phyloP scores from a whole-genome alignment of 2,329 filamentous ascomycete species.

The Malbranchea cinnamomea region DNA sequence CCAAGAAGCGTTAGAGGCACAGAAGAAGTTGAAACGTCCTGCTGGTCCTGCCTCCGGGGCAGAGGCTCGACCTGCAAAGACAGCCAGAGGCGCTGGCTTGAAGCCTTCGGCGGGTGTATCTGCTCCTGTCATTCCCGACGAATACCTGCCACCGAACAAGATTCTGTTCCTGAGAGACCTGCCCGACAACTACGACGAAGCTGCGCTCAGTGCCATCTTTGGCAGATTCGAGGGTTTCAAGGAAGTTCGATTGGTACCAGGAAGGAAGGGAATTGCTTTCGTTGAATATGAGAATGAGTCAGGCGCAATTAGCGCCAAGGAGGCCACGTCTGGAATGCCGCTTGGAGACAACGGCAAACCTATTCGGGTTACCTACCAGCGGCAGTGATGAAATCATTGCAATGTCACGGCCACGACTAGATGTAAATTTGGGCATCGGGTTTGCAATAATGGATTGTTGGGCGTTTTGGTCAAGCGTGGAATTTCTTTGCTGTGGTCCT shows the following conservation, averaged over 20 bases:
- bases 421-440: conserved; percentile 10
- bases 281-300: conserved; percentile 89
- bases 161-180: conserved; percentile 89
- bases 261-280: conserved; percentile 78
- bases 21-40: conserved; percentile 58
- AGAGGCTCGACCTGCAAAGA: conserved; percentile 48
- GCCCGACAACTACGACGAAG: conserved; percentile 71
- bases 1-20: conserved; percentile 60
- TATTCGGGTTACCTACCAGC: conserved; percentile 93
- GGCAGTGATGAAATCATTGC: conserved; percentile 43
- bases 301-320: conserved; percentile 84
- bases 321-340: conserved; percentile 74
- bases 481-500: conserved; percentile 1
- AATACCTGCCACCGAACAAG: conserved; percentile 95
- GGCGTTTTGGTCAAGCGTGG: no score
- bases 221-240: conserved; percentile 83
- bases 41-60: conserved; percentile 31
- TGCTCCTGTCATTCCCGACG: conserved; percentile 74
- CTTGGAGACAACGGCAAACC: conserved; percentile 59
- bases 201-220: conserved; percentile 67
- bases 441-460: conserved; percentile 1
- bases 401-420: no score
- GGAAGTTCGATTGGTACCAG: conserved; percentile 79
- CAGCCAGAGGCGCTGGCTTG: conserved; percentile 55
- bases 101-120: conserved; percentile 57